Evolutionary conservation across 495 filamentous ascomycete species (phyloP).

Genomic region (Trichoderma asperelloides): DNA sequence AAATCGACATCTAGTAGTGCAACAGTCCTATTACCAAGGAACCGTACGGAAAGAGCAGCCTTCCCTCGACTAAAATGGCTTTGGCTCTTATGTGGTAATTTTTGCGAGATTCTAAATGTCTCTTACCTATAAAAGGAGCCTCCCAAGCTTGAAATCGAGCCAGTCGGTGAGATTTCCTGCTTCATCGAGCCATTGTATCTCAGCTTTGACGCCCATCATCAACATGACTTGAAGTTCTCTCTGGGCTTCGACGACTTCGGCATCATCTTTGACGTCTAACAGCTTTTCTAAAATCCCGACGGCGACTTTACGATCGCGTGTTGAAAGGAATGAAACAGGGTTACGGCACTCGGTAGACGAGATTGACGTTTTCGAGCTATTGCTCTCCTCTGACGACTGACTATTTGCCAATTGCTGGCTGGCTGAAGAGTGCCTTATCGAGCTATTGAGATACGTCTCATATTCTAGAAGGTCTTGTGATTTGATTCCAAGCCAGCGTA

Average conservation of each 20-base stretch:
- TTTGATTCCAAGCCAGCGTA: slow-evolving; percentile 70
- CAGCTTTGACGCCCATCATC: slow-evolving; percentile 76
- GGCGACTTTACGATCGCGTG: slow-evolving; percentile 60
- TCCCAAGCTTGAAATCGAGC: slow-evolving; percentile 41
- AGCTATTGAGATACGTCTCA: slow-evolving; percentile 10
- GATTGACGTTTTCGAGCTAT: background rate
- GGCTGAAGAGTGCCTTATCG: background rate
- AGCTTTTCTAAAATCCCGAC: slow-evolving; percentile 51
- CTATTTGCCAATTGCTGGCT: slow-evolving; percentile 15
- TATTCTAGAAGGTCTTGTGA: slow-evolving; percentile 45
- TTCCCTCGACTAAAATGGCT: too few species aligned
- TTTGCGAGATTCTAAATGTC: background rate
- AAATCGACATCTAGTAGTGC: background rate
- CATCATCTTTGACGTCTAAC: slow-evolving; percentile 3
- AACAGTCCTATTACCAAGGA: background rate
- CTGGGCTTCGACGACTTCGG: slow-evolving; percentile 36
- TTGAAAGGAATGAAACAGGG: slow-evolving; percentile 40
- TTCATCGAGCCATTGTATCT: slow-evolving; percentile 75
- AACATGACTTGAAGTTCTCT: slow-evolving; percentile 78
- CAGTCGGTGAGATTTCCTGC: slow-evolving; percentile 51
- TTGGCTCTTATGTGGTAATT: too few species aligned
- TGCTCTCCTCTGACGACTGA: slow-evolving; percentile 5
- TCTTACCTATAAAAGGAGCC: background rate
- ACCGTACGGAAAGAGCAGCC: background rate
- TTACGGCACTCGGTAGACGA: slow-evolving; percentile 10